Base-by-base conservation (phyloP, 2,329 filamentous ascomycete genomes). In the Venturia carpophila region DNA sequence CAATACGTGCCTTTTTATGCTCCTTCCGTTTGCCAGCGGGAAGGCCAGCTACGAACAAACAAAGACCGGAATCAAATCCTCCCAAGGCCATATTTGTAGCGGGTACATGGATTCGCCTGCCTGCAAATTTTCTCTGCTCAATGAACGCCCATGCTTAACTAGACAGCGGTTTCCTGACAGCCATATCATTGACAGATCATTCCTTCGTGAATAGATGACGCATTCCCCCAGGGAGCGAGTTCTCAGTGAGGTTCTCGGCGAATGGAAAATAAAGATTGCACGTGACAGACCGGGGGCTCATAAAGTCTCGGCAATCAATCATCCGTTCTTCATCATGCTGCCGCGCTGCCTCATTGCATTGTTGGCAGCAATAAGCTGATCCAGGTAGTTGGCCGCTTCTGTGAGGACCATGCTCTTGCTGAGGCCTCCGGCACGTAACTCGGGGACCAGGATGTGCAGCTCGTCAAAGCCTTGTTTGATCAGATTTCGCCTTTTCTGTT, bases 391-490 rank as follows among this genome's bases (percentile, higher is more conserved):
- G 17, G 86, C 89, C 3, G 90, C 84, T 76, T 92, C 87, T 21
- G 83, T 82, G 47, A 96, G 80, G 74, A 91, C 88, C 9, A 85
- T 87, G 72, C 89, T 92, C 78, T 95, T 96, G 77, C 90, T 94
- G 69, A 92, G 87, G 0, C 89, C 88, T 10, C 89, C 88, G 34
- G 84, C 86, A 65, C 83, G 83, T 13, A 95, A 80, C 19, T 86
- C 87, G 0, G 92, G 91, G 0, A 96, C 89, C 27, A 95, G 79
- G 37, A 85, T 81, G 68, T 84, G 85, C n/a, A 96, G 77, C 66
- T 93, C 89, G 55, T 92, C 88, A 70, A 93, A 96, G 0, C 90
- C 90, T 69, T 89, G 84, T 72, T 91, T 89, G 71, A 93, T 93
- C 60, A 92, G 79, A 34, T 90, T 91, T 60, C 91, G 83, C 42